Percentiles rank a stretch among this genome's conserved stretches.
These are phyloP conservation scores for Hypoxylon rubiginosum DNA, from an alignment of 2,329 filamentous ascomycete species.

Conservation along the genomic window DNA sequence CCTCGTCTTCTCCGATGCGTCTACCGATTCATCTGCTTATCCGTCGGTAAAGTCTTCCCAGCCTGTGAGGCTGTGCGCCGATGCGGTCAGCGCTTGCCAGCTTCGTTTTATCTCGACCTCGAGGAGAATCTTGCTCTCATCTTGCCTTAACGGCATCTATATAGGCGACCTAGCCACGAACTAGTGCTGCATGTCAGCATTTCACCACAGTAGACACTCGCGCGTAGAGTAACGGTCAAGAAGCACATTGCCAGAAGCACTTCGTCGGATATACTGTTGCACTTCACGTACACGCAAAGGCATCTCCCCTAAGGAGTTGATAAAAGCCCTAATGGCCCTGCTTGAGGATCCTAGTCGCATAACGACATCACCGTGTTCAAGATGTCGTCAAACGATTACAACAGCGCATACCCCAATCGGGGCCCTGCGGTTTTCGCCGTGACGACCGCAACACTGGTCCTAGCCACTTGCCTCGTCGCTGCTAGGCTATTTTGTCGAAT, in stretches of 20 bases:
- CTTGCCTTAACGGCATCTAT: slow-evolving; percentile 18
- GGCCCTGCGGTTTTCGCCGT: slow-evolving; percentile 76
- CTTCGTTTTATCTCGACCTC: slow-evolving; percentile 14
- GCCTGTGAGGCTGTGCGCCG: slow-evolving; percentile 4
- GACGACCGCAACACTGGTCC: slow-evolving; percentile 74
- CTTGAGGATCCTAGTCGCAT: slow-evolving; percentile 40
- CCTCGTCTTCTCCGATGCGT: slow-evolving; percentile 6
- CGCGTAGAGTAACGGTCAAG: slow-evolving; percentile 25
- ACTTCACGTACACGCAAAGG: slow-evolving; percentile 22
- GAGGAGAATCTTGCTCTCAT: slow-evolving; percentile 15
- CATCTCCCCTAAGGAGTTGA: slow-evolving; percentile 33
- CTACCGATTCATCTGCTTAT: slow-evolving; percentile 3
- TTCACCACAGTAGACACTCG: slow-evolving; percentile 19
- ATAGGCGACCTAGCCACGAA: slow-evolving; percentile 15
- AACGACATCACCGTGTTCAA: slow-evolving; percentile 43
- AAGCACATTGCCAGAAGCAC: slow-evolving; percentile 18
- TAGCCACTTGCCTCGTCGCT: slow-evolving; percentile 81
- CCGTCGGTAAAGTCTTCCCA: slow-evolving; percentile 11
- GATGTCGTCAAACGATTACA: slow-evolving; percentile 38
- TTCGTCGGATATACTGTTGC: slow-evolving; percentile 29
- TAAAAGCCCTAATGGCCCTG: slow-evolving; percentile 48
- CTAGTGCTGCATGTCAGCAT: slow-evolving; percentile 24
- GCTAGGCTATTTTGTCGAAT: slow-evolving; percentile 80
- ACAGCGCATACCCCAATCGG: slow-evolving; percentile 56
- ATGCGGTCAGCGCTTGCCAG: slow-evolving; percentile 3